These are phyloP conservation scores for Phytophthora syringae DNA, from an alignment of 352 stramenopile genomes.

Conservation along the genomic window DNA sequence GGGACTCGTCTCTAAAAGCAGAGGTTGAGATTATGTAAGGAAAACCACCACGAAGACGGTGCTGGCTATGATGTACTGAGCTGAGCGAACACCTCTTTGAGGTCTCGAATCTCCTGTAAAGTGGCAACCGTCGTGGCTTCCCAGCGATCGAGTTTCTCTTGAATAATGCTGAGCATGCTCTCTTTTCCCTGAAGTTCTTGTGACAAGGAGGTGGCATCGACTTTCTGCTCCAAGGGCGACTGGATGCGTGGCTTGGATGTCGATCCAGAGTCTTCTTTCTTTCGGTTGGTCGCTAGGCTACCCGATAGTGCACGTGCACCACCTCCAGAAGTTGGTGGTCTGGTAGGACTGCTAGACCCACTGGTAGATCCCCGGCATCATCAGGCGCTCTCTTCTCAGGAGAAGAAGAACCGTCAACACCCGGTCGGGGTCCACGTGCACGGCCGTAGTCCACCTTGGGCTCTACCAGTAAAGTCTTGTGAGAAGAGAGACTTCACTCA, in stretches of 20 bases:
- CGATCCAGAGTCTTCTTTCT: constrained; percentile 38
- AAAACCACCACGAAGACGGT: constrained; percentile 9
- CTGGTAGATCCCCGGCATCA: constrained; percentile 1
- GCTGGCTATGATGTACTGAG: constrained; percentile 38
- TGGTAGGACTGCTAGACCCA: constrained; percentile 4
- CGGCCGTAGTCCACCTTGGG: constrained; percentile 45
- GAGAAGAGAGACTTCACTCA: background rate
- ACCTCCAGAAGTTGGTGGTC: constrained; percentile 20
- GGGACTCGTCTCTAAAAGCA: constrained; percentile 39
- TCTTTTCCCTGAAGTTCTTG: constrained; percentile 48
- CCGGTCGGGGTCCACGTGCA: constrained; percentile 11
- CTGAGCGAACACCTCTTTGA: constrained; percentile 70
- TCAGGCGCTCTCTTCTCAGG: constrained; percentile 6
- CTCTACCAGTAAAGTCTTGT: constrained; percentile 16
- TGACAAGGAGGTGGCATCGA: constrained; percentile 30
- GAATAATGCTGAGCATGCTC: constrained; percentile 51
- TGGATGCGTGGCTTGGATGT: constrained; percentile 35
- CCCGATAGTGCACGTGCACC: constrained; percentile 43
- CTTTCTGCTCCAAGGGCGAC: constrained; percentile 46
- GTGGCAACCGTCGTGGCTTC: constrained; percentile 68
- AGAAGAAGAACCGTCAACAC: constrained; percentile 14
- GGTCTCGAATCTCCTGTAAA: constrained; percentile 74
- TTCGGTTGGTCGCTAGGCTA: constrained; percentile 70
- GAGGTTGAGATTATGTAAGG: constrained; percentile 21
- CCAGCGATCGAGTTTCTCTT: constrained; percentile 68